Evolutionary conservation across 2,329 filamentous ascomycete species (phyloP).

Genomic region (Trichoderma sp.): DNA sequence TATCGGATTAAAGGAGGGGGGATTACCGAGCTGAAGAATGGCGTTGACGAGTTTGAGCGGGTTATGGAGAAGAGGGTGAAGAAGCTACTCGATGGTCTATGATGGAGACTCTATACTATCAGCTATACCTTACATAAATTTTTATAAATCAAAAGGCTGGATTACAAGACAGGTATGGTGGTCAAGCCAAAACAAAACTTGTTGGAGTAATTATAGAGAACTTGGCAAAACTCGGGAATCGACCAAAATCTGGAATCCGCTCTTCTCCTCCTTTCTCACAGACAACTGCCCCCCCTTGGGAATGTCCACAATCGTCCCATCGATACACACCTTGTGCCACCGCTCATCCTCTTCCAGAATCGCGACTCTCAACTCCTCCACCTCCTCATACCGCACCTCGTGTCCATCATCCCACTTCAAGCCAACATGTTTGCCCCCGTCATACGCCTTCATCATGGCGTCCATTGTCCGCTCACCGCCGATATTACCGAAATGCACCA

Average conservation of each 20-base stretch:
- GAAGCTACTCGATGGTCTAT: slow-evolving; percentile 40
- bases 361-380: slow-evolving; percentile 67
- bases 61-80: slow-evolving; percentile 61
- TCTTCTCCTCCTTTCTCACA: slow-evolving; percentile 53
- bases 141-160: background rate
- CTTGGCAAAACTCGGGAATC: slow-evolving; percentile 33
- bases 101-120: background rate
- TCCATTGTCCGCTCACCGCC: slow-evolving; percentile 69
- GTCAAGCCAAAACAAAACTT: background rate
- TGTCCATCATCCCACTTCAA: slow-evolving; percentile 57
- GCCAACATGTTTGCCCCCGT: slow-evolving; percentile 56
- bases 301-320: slow-evolving; percentile 81
- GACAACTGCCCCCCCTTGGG: slow-evolving; percentile 71
- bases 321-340: slow-evolving; percentile 89
- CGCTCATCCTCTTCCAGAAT: slow-evolving; percentile 67
- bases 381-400: slow-evolving; percentile 69
- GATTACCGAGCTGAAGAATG: slow-evolving; percentile 56
- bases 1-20: slow-evolving; percentile 62
- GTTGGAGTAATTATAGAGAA: background rate
- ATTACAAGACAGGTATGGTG: background rate
- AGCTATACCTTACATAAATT: background rate
- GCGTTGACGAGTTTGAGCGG: slow-evolving; percentile 67
- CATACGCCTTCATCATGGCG: slow-evolving; percentile 70
- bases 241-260: slow-evolving; percentile 50
- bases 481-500: slow-evolving; percentile 74